Conservation (phyloP, 2,329 filamentous ascomycete species). For the Curvularia lunata region DNA sequence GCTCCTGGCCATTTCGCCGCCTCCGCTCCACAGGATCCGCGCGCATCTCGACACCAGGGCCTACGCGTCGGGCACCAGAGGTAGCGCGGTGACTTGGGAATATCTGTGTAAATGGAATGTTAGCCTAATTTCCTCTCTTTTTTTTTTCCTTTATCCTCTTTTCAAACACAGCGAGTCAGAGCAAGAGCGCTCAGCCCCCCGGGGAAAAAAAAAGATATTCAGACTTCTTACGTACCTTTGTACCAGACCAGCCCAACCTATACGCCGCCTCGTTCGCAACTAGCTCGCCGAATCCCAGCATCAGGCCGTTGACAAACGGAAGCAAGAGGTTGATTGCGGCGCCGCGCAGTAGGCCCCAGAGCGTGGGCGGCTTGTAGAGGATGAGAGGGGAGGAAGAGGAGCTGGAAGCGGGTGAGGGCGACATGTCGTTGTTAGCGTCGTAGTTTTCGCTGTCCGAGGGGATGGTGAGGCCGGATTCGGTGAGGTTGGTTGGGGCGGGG, state of each 20-base stretch:
- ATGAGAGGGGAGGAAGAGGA: slow-evolving; percentile 69
- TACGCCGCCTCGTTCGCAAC: slow-evolving; percentile 97
- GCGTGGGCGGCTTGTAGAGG: slow-evolving; percentile 85
- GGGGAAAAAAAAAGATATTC: too few species aligned
- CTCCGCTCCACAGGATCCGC: slow-evolving; percentile 67
- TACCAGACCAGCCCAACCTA: slow-evolving; percentile 88
- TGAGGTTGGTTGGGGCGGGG: slow-evolving; percentile 58
- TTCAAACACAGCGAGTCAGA: too few species aligned
- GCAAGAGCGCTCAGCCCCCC: too few species aligned
- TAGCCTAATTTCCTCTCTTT: background rate
- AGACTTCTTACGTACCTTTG: slow-evolving; percentile 81
- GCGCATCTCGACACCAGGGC: slow-evolving; percentile 81
- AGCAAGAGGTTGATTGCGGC: slow-evolving; percentile 95
- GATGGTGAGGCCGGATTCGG: slow-evolving; percentile 77
- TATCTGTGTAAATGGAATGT: slow-evolving; percentile 50
- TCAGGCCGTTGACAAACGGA: slow-evolving; percentile 96
- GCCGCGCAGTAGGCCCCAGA: slow-evolving; percentile 84
- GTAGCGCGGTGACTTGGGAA: slow-evolving; percentile 64
- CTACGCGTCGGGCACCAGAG: slow-evolving; percentile 66
- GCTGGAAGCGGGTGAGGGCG: slow-evolving; percentile 66
- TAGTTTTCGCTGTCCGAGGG: slow-evolving; percentile 86
- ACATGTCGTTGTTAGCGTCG: slow-evolving; percentile 66
- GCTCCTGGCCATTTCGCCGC: slow-evolving; percentile 58
- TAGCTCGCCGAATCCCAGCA: slow-evolving; percentile 96
- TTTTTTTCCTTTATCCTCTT: too few species aligned